Base-by-base conservation (phyloP, 2,329 filamentous ascomycete genomes). In the Colletotrichum shisoi region DNA sequence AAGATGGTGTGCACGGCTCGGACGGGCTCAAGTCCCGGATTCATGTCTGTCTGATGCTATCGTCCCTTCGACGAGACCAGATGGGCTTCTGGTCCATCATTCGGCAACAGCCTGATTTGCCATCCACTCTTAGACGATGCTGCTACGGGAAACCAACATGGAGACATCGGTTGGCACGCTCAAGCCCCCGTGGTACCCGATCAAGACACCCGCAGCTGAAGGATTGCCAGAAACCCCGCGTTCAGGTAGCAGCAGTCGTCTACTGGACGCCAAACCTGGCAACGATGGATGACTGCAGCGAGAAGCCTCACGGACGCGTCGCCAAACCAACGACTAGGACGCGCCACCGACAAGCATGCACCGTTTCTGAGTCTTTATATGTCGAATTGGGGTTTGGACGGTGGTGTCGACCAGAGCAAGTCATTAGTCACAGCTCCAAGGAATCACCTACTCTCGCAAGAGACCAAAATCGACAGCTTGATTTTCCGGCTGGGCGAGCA, bases 161-260 rank as follows among this genome's bases (percentile, higher is more conserved):
- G 44, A 17, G n/a, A 46, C 62, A 59, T 56, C 44, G 44, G 34
- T 51, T 56, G 44, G 44, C 17, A 12, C 37, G 40, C 54, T 64
- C 54, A 31, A 12, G 24, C 44, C 31, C 37, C n/a, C 13, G 53
- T 21, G 24, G 27, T 59, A 44, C 54, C 54, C 27, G 17, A 67
- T 64, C 44, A 37, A 57, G 65, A 65, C 48, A 60, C 64, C 48
- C 60, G 46, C 60, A 58, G 53, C 31, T 34, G 31, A 31, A 67
- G 12, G 65, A 68, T 65, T 61, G 37, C 13, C 61, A 59, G 24
- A 49, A 39, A 17, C 63, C 63, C 59, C 60, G 46, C 46, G 39
- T 27, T 51, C 46, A 39, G 37, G 42, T n/a, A 27, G 37, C 24
- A 60, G 31, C 17, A 42, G 39, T 11, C 42, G 5, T 51, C 27